These are phyloP conservation scores for Nitzschia putrida DNA, from an alignment of 108 stramenopile species.

Conservation along the genomic window DNA sequence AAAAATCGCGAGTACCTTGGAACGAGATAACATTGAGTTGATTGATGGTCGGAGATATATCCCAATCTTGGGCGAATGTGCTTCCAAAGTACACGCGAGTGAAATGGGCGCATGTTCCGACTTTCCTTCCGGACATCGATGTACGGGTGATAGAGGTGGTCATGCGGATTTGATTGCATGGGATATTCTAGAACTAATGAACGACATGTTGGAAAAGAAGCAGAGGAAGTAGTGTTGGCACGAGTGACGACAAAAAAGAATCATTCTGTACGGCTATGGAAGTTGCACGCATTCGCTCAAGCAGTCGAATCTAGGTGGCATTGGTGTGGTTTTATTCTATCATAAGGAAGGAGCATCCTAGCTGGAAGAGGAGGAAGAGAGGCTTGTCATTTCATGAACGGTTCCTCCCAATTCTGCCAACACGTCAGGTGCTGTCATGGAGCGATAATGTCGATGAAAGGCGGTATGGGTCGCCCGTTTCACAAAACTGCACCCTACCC, in stretches of 20 bases:
- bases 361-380: background rate
- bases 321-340: background rate
- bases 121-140: background rate
- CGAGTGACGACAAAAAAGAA: too few species aligned
- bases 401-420: constrained; percentile 66
- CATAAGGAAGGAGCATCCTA: too few species aligned
- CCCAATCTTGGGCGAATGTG: constrained; percentile 8
- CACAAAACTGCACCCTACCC: constrained; percentile 76
- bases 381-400: constrained; percentile 55
- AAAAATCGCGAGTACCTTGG: background rate
- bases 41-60: constrained; percentile 16
- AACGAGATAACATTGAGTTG: background rate
- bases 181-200: constrained; percentile 6
- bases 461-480: constrained; percentile 74
- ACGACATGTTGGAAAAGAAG: too few species aligned
- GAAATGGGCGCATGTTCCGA: background rate
- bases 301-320: too few species aligned
- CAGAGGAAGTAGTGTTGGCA: too few species aligned
- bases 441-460: constrained; percentile 65
- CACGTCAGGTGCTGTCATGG: constrained; percentile 89
- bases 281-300: too few species aligned
- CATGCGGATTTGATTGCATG: constrained; percentile 14
- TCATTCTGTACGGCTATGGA: too few species aligned
- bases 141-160: constrained; percentile 7
- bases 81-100: background rate